These are phyloP conservation scores for Solanum rostratum DNA, from an alignment of 257 asterid genomes.

Conservation along the genomic window DNA sequence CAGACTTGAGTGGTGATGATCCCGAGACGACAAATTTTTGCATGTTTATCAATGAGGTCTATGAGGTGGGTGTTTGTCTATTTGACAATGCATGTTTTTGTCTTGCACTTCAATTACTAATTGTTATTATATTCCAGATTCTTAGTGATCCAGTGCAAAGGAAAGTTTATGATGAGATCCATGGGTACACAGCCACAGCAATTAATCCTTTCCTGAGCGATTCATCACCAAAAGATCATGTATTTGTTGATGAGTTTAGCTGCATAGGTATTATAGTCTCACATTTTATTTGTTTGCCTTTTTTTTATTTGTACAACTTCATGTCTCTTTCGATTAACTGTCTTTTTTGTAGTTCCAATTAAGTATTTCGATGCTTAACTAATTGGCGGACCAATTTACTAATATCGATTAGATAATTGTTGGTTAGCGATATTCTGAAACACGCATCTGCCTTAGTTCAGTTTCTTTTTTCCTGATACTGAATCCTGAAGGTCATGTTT, in stretches of 20 bases:
- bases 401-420: not conserved
- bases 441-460: not conserved
- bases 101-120: constrained; percentile 1
- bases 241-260: constrained; percentile 96
- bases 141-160: constrained; percentile 98
- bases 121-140: constrained; percentile 41
- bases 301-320: not conserved
- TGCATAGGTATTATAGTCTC: constrained; percentile 64
- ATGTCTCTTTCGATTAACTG: not conserved
- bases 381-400: not conserved
- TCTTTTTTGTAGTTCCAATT: not conserved
- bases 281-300: not conserved
- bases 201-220: constrained; percentile 78
- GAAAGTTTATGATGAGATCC: constrained; percentile 88
- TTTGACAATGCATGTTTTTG: not conserved
- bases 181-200: constrained; percentile 85
- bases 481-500: not conserved
- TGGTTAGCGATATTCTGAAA: not conserved
- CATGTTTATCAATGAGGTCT: constrained; percentile 86
- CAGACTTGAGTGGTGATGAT: constrained; percentile 94
- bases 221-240: constrained; percentile 66
- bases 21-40: constrained; percentile 85
- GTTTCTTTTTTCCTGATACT: not conserved
- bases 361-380: not conserved
- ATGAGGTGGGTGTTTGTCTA: constrained; percentile 40